Conservation (phyloP, 2,329 filamentous ascomycete genomes). For the Apiospora malaysiana region DNA sequence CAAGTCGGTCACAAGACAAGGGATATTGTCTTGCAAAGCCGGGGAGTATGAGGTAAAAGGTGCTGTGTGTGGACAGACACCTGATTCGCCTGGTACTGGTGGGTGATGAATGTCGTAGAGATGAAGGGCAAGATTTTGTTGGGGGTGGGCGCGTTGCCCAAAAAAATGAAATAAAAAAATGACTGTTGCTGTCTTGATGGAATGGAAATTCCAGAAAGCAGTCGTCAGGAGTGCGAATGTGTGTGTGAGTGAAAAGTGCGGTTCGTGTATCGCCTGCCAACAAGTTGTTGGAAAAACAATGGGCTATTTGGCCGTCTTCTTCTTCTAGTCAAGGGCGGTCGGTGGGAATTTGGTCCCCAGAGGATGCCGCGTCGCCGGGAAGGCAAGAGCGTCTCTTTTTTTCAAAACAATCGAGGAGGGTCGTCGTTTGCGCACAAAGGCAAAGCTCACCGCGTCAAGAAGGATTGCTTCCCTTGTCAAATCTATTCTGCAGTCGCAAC, state of each 20-base stretch:
- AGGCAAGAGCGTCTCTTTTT: slow-evolving; percentile 14
- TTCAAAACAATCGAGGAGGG: slow-evolving; percentile 16
- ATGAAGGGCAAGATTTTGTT: slow-evolving; percentile 16
- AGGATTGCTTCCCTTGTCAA: not conserved
- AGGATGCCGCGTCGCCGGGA: slow-evolving; percentile 9
- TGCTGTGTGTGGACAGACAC: slow-evolving; percentile 17
- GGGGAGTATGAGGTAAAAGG: not conserved
- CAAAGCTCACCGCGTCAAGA: slow-evolving; percentile 10
- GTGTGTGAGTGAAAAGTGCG: slow-evolving; percentile 10
- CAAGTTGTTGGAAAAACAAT: slow-evolving; percentile 15
- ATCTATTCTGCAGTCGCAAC: slow-evolving; percentile 1
- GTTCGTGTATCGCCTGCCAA: slow-evolving; percentile 18
- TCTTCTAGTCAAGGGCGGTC: slow-evolving; percentile 12
- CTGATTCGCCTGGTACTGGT: slow-evolving; percentile 19
- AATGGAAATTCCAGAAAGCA: slow-evolving; percentile 15
- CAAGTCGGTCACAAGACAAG: slow-evolving; percentile 19
- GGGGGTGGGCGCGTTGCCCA: slow-evolving; percentile 4
- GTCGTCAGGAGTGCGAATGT: slow-evolving; percentile 12
- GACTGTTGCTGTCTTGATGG: slow-evolving; percentile 18
- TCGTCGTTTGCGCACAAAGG: slow-evolving; percentile 19
- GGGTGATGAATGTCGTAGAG: slow-evolving; percentile 18
- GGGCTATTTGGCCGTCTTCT: slow-evolving; percentile 16
- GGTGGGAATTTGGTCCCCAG: slow-evolving; percentile 6
- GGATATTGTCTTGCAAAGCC: not conserved
- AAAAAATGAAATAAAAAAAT: slow-evolving; percentile 16